Base-by-base conservation (phyloP, 1,284 basidiomycete species). In the Microbotryum saponariae region DNA sequence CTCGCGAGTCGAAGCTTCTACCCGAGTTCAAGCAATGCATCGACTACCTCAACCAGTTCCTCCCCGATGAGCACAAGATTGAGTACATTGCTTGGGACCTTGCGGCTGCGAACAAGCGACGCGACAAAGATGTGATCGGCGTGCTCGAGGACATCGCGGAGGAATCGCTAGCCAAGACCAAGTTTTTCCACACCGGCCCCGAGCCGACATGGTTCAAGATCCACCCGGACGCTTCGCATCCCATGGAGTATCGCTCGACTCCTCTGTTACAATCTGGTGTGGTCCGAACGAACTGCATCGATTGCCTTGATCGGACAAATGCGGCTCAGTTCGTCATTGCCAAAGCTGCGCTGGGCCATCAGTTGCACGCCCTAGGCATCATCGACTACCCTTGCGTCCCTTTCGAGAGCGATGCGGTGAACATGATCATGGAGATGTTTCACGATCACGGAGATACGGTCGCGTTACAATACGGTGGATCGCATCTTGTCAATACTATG, bases 381-480 rank as follows among this genome's bases (percentile, higher is more conserved):
- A 86, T 91, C 27, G 83, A 86, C 21, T 85, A 79, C 61, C 91
- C 94, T 0, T 85, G 89, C 69, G 79, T 98, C 27, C 84, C 86
- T 0, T 97, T 97, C 73, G 92, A 97, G 70, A 93, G 89, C 12
- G 94, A 97, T 74, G 92, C 91, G 0, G 89, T 96, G 54, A 91
- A 96, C 74, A 93, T 98, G 84, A 75, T 99, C 68, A 98, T 93
- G 0, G 92, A 97, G 76, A 97, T 99, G 93, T 98, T 97, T 75
- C 92, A 97, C 74, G 91, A 96, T 74, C 71, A 72, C 44, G 72
- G 72, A 16, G 70, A 72, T 53, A 66, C 92, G 2, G 85, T 98
- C 61, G 94, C 96, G 0, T 80, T 97, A 71, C 96, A 99, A 74
- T 97, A 97, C 73, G 96, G 91, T 0, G 93, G 93, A 1, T 93